These are phyloP conservation scores for Pichia sp. DNA, from an alignment of 1,139 yeast genomes.

Conservation along the genomic window DNA sequence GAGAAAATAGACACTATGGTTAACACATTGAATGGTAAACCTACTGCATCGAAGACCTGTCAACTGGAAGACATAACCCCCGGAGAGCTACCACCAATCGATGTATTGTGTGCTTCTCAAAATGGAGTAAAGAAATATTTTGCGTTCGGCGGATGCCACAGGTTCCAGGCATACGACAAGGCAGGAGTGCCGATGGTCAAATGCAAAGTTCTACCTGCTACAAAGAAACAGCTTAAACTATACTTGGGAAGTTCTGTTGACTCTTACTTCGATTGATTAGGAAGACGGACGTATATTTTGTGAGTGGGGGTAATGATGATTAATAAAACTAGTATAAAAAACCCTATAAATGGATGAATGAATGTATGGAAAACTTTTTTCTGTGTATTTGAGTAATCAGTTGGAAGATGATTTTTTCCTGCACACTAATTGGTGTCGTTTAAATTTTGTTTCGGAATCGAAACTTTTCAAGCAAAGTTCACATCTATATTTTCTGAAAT, in stretches of 20 bases:
- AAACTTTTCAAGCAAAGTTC: conserved; percentile 49
- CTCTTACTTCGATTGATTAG: conserved; percentile 24
- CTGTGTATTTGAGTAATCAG: background rate
- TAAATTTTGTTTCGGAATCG: conserved; percentile 39
- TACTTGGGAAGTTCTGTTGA: conserved; percentile 68
- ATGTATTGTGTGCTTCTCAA: conserved; percentile 63
- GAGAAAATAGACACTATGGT: conserved; percentile 76
- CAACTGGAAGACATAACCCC: conserved; percentile 48
- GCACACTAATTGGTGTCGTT: conserved; percentile 38
- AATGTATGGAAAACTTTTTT: background rate
- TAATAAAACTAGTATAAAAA: too few relatives aligned
- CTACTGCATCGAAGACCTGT: conserved; percentile 64
- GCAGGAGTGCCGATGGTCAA: conserved; percentile 48
- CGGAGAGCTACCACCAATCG: conserved; percentile 74
- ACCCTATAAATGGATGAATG: background rate
- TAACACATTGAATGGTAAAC: conserved; percentile 61
- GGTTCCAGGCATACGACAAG: conserved; percentile 73
- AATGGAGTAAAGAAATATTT: conserved; percentile 60
- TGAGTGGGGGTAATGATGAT: too few relatives aligned
- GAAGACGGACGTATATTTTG: background rate
- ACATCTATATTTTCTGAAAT: conserved; percentile 49
- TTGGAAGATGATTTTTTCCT: conserved; percentile 2
- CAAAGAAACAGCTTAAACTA: conserved; percentile 53
- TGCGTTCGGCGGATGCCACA: conserved; percentile 83
- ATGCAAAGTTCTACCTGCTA: conserved; percentile 64